phyloP scores from a whole-genome alignment of 495 filamentous ascomycete genomes.

The Aspergillus sclerotioniger region DNA sequence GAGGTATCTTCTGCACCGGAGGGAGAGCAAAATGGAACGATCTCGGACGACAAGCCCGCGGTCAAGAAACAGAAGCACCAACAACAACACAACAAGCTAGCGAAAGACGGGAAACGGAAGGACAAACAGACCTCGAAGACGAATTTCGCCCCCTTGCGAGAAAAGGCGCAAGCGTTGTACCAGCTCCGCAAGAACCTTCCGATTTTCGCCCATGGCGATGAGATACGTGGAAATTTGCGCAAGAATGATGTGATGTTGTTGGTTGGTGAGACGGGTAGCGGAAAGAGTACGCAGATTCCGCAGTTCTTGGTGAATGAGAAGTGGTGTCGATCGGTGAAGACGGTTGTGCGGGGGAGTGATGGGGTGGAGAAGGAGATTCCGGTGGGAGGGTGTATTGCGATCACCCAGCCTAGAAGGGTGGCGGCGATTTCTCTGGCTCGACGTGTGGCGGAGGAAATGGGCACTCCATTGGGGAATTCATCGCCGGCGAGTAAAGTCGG shows the following conservation, averaged over 20 bases:
- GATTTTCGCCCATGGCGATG: slow-evolving; percentile 70
- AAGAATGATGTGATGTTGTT: slow-evolving; percentile 77
- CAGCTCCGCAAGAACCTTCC: slow-evolving; percentile 65
- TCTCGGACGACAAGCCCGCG: slow-evolving; percentile 1
- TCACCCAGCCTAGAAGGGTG: slow-evolving; percentile 91
- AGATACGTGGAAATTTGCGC: slow-evolving; percentile 64
- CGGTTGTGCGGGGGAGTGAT: slow-evolving; percentile 42
- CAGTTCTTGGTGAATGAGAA: slow-evolving; percentile 79
- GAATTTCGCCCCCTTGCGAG: slow-evolving; percentile 37
- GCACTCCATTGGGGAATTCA: slow-evolving; percentile 68
- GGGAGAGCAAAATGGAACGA: not conserved
- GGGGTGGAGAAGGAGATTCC: slow-evolving; percentile 46
- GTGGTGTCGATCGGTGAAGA: slow-evolving; percentile 67
- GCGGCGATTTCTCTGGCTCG: slow-evolving; percentile 90
- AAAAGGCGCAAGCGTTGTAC: slow-evolving; percentile 49
- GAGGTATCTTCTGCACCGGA: not conserved
- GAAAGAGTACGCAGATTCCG: slow-evolving; percentile 95
- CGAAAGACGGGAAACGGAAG: not conserved
- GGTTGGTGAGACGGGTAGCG: slow-evolving; percentile 91
- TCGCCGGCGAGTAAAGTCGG: slow-evolving; percentile 76
- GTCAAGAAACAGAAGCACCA: slow-evolving; percentile 14
- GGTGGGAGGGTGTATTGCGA: slow-evolving; percentile 85
- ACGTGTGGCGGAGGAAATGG: slow-evolving; percentile 88
- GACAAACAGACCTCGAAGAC: slow-evolving; percentile 6
- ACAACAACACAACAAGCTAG: not conserved